A percentile compares a stretch with the other conserved stretches of the same genome.
phyloP scores from a whole-genome alignment of 768 basidiomycete species.

The Dentipellis fragilis region DNA sequence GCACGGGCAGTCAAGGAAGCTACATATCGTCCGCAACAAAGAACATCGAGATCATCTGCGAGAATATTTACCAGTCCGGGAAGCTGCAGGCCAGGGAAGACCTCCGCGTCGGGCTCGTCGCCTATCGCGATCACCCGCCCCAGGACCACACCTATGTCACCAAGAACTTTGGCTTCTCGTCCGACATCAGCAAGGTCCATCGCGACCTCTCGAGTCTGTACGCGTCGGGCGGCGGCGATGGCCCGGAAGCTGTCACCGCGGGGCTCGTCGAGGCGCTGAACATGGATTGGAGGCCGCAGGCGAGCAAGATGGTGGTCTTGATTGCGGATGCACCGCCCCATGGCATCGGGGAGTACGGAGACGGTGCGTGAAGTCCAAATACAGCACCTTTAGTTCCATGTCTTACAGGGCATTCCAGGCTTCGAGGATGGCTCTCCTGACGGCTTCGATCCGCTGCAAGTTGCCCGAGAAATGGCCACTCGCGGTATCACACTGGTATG shows the following conservation, averaged over 20 bases:
- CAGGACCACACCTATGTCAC: slow-evolving; percentile 94
- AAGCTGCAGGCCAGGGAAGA: slow-evolving; percentile 83
- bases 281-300: slow-evolving; percentile 83
- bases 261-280: slow-evolving; percentile 77
- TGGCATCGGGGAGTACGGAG: slow-evolving; percentile 94
- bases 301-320: slow-evolving; percentile 93
- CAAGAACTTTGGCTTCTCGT: slow-evolving; percentile 91
- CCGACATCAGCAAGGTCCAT: slow-evolving; percentile 82
- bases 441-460: slow-evolving; percentile 80
- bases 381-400: no score
- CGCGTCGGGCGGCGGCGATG: slow-evolving; percentile 88
- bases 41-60: slow-evolving; percentile 94
- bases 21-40: slow-evolving; percentile 91
- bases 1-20: slow-evolving; percentile 85
- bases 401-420: slow-evolving; percentile 32
- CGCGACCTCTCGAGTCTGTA: slow-evolving; percentile 74
- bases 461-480: slow-evolving; percentile 84
- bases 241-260: slow-evolving; percentile 94
- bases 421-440: slow-evolving; percentile 94
- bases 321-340: slow-evolving; percentile 98
- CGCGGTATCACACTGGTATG: slow-evolving; percentile 84
- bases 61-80: slow-evolving; percentile 89
- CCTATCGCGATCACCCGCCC: slow-evolving; percentile 94
- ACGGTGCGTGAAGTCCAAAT: slow-evolving; percentile 44
- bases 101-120: slow-evolving; percentile 84